phyloP scores from a whole-genome alignment of 1,284 basidiomycete genomes.

The Fomes fomentarius region DNA sequence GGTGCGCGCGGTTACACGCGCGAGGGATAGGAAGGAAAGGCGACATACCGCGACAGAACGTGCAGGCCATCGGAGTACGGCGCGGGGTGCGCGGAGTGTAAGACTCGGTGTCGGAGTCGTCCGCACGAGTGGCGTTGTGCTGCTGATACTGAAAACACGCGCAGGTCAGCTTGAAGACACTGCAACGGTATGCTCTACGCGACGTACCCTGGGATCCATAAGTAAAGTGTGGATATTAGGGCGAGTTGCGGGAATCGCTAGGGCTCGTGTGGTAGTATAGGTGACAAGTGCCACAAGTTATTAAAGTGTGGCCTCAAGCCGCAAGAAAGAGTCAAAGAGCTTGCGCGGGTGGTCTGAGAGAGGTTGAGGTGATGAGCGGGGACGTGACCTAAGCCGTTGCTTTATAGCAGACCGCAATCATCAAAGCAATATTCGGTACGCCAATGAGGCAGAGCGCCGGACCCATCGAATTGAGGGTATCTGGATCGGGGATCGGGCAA shows the following conservation, averaged over 20 bases:
- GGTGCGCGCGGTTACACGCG: not conserved
- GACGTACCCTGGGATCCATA: constrained; percentile 19
- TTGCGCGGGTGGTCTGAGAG: not conserved
- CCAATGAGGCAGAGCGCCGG: not conserved
- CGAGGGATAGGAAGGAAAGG: not conserved
- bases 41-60: constrained; percentile 34
- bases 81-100: constrained; percentile 35
- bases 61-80: constrained; percentile 37
- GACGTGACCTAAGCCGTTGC: not conserved
- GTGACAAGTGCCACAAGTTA: constrained; percentile 9
- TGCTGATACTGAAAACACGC: constrained; percentile 15
- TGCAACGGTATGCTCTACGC: not conserved
- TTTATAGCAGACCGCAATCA: constrained; percentile 7
- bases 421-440: constrained; percentile 10
- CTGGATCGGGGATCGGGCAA: not conserved
- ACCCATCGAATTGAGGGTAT: not conserved
- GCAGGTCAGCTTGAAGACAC: not conserved
- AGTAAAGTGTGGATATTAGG: not conserved
- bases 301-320: constrained; percentile 9
- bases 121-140: constrained; percentile 15
- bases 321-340: constrained; percentile 1
- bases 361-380: not conserved
- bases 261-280: constrained; percentile 7
- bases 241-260: not conserved
- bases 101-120: constrained; percentile 33